Evolutionary conservation across 139 green algal genomes (phyloP).

Genomic region (Chlorella sp.): DNA sequence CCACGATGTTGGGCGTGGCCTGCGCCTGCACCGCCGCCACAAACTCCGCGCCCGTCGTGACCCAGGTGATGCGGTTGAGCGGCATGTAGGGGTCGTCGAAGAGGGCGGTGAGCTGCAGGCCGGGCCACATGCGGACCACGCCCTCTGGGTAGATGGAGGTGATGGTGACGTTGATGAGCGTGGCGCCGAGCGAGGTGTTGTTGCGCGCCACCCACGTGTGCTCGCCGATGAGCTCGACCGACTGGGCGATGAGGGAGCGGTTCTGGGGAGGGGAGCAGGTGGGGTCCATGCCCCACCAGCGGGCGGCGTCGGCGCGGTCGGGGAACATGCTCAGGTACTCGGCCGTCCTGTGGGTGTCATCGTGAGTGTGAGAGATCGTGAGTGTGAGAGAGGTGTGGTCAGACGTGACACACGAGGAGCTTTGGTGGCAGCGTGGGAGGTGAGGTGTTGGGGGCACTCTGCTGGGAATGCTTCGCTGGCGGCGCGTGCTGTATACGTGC

Average conservation of each 20-base stretch:
- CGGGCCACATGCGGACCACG: neutral
- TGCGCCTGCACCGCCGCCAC: neutral
- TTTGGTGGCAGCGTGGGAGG: neutral
- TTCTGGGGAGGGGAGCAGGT: neutral
- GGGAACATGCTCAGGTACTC: neutral
- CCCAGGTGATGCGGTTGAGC: slow-evolving; percentile 1
- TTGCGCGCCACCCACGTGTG: slow-evolving; percentile 1
- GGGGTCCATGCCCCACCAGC: neutral
- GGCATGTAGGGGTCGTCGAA: slow-evolving; percentile 2
- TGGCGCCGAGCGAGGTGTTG: neutral
- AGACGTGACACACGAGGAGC: too few species aligned
- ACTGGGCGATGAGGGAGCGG: slow-evolving; percentile 15
- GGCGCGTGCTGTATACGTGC: too few species aligned
- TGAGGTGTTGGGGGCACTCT: too few species aligned
- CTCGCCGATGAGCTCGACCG: neutral
- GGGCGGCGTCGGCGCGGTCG: neutral
- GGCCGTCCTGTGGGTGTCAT: neutral
- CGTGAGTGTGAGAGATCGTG: too few species aligned
- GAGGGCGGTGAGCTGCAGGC: neutral
- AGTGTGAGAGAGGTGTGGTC: too few species aligned
- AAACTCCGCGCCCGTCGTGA: neutral
- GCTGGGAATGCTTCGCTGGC: too few species aligned
- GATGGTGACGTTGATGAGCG: neutral
- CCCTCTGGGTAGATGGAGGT: neutral
- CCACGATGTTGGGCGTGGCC: neutral